phyloP scores from a whole-genome alignment of 2,329 filamentous ascomycete species.

The Trichoderma sp. region DNA sequence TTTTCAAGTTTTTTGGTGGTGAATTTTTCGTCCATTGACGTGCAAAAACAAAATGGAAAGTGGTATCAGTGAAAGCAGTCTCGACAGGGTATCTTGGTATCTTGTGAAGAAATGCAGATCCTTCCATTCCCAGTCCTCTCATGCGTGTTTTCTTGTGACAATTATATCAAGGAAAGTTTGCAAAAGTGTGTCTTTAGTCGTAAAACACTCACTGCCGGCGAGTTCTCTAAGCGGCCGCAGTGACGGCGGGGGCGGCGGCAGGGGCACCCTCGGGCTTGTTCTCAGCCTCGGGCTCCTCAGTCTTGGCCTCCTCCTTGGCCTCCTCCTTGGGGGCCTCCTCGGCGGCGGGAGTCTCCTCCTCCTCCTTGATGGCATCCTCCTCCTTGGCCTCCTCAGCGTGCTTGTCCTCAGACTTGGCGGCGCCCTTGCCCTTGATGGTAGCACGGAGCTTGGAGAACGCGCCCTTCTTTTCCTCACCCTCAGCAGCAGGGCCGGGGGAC shows the following conservation, averaged over 20 bases:
- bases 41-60: slow-evolving; percentile 35
- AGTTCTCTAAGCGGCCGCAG: slow-evolving; percentile 49
- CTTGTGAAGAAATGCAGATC: slow-evolving; percentile 54
- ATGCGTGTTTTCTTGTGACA: slow-evolving; percentile 33
- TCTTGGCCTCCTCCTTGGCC: slow-evolving; percentile 25
- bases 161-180: slow-evolving; percentile 24
- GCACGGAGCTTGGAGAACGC: slow-evolving; percentile 60
- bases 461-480: slow-evolving; percentile 54
- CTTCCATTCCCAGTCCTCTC: slow-evolving; percentile 45
- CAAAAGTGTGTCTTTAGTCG: slow-evolving; percentile 27
- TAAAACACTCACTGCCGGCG: slow-evolving; percentile 25
- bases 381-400: slow-evolving; percentile 33
- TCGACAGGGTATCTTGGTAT: slow-evolving; percentile 55
- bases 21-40: slow-evolving; percentile 21
- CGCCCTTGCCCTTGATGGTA: slow-evolving; percentile 50
- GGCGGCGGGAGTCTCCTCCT: slow-evolving; percentile 31
- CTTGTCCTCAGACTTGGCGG: slow-evolving; percentile 44
- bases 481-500: slow-evolving; percentile 53
- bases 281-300: slow-evolving; percentile 35
- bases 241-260: slow-evolving; percentile 45
- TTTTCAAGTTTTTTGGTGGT: slow-evolving; percentile 23
- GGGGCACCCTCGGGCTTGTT: slow-evolving; percentile 42
- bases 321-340: slow-evolving; percentile 33
- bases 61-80: slow-evolving; percentile 47
- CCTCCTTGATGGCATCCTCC: slow-evolving; percentile 38